A percentile compares a stretch with the other conserved stretches of the same genome.
Evolutionary conservation across 164 flowering plant species (phyloP).

Genomic region (Magnolia sinica): DNA sequence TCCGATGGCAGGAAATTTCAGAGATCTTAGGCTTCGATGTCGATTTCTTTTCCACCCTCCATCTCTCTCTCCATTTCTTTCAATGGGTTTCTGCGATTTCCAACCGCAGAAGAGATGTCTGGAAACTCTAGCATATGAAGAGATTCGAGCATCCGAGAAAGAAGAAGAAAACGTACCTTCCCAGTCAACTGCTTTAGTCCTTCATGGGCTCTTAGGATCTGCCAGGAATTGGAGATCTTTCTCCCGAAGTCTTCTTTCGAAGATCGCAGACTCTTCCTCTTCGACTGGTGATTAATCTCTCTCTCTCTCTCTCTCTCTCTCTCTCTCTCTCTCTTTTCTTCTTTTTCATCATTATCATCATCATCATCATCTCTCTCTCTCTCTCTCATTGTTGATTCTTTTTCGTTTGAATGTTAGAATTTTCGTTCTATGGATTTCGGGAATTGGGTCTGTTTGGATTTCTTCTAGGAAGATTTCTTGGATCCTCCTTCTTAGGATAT

Average conservation of each 20-base stretch:
- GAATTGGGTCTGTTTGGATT: neutral
- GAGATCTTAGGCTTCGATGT: neutral
- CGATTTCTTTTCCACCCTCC: neutral
- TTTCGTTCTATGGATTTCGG: neutral
- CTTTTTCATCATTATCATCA: neutral
- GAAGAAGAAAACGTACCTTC: conserved; percentile 20
- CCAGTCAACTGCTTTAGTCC: conserved; percentile 59
- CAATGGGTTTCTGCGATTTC: neutral
- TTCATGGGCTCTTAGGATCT: conserved; percentile 88
- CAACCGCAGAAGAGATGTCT: conserved; percentile 23
- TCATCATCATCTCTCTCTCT: neutral
- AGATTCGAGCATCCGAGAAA: conserved; percentile 38
- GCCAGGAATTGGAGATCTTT: conserved; percentile 90
- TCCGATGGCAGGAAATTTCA: neutral
- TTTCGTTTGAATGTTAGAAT: neutral
- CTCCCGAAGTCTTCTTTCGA: conserved; percentile 61
- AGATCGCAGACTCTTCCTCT: conserved; percentile 41
- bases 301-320: neutral
- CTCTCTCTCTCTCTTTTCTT: neutral
- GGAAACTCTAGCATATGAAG: conserved; percentile 86
- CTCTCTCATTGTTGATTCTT: neutral
- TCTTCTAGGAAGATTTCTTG: neutral
- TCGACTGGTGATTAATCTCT: conserved; percentile 27
- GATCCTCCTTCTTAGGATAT: too few relatives aligned
- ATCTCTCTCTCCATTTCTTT: neutral